Base-by-base conservation (phyloP, 2,329 filamentous ascomycete species). In the Penicillium sp. region DNA sequence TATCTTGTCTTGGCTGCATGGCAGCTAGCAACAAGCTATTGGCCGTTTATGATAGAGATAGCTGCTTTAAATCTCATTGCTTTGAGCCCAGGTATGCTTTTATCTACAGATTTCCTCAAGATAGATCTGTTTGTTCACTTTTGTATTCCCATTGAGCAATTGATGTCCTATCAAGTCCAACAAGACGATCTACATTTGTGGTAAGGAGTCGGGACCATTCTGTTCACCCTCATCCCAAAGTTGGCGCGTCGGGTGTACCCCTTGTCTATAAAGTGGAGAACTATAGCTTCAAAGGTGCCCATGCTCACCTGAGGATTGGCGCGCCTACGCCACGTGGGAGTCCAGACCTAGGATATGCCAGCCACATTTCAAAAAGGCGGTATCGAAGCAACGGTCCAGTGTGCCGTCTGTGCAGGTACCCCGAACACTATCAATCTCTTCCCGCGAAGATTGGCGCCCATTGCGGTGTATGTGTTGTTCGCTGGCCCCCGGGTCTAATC, bases 281-380 rank as follows among this genome's bases (percentile, higher is more conserved):
- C 37, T 42, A 37, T 39, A 31, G 27, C 30, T 31, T 10, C 16
- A 16, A 8, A 18, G 30, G n/a, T 32, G 15, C 30, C 29, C 14
- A 10, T 12, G 23, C 1, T 13, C 27, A 10, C 25, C 39, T 30
- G 12, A 27, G 11, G 27, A 36, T 23, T 11, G 18, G 29, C 27
- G 28, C 40, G 28, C 30, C 14, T 28, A 29, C 30, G 39, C 44
- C 49, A 53, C 50, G 47, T 53, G 48, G 48, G 44, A 32, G 22
- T 9, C 26, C 20, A 15, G 34, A 18, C 25, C 32, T 33, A 43
- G 44, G 43, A 38, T 48, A 28, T 44, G 37, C 35, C 20, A 36
- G 30, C 35, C 37, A 30, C 25, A 18, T 16, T 27, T 16, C 23
- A 32, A 43, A 47, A 44, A 39, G 35, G 42, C 46, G 48, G 46